Evolutionary conservation across 2,329 filamentous ascomycete species (phyloP).

Genomic region (Botrytis porri): DNA sequence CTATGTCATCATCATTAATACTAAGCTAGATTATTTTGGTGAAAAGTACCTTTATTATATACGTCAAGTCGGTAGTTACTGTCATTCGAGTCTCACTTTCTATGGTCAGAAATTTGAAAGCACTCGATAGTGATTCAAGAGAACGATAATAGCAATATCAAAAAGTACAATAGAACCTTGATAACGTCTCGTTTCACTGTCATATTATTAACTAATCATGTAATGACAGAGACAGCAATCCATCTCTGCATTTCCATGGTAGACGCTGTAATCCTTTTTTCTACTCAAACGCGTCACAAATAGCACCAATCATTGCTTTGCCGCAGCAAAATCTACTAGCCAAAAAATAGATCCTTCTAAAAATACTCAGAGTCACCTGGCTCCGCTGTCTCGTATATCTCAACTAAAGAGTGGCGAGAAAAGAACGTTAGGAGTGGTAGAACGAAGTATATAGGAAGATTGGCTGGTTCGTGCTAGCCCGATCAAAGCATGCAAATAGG

Average conservation of each 20-base stretch:
- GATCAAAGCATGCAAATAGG: background rate
- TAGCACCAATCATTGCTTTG: background rate
- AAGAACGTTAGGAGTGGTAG: background rate
- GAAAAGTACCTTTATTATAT: no score
- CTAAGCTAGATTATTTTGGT: no score
- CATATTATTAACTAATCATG: background rate
- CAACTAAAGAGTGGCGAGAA: background rate
- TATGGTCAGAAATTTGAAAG: no score
- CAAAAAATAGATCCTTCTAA: background rate
- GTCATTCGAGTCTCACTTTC: no score
- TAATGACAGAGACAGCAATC: background rate
- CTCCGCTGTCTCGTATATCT: no score
- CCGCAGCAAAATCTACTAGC: background rate
- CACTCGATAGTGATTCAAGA: no score
- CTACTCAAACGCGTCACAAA: background rate
- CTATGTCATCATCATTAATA: no score
- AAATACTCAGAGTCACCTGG: background rate
- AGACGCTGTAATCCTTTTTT: accelerated
- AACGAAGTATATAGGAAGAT: background rate
- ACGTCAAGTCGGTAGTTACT: no score
- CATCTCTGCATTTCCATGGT: background rate
- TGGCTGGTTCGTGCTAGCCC: background rate
- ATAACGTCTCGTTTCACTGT: no score
- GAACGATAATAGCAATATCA: no score
- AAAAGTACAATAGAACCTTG: no score